Conservation (phyloP, 192 early-diverging fungal genomes). For the Geranomyces variabilis region DNA sequence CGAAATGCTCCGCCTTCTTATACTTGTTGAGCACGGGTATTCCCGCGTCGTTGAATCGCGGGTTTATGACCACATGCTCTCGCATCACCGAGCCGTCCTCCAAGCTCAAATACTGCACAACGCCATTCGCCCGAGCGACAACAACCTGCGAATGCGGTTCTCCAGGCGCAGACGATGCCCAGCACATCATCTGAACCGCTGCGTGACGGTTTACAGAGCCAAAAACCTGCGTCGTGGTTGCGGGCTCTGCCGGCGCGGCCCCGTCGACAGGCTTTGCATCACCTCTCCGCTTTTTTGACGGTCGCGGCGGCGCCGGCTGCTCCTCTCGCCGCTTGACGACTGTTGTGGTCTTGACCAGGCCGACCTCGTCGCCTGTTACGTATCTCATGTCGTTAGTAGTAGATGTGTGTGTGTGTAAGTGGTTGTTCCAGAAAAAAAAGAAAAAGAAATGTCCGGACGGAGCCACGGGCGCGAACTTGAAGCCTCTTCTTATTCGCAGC, state of each 20-base stretch:
- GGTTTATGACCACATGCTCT: slow-evolving; percentile 34
- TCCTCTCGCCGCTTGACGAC: not conserved
- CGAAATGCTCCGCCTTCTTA: slow-evolving; percentile 47
- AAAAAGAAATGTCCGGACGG: too few relatives aligned
- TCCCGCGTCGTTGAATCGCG: slow-evolving; percentile 19
- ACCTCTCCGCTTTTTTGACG: slow-evolving; percentile 14
- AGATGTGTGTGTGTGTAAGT: too few relatives aligned
- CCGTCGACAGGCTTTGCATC: not conserved
- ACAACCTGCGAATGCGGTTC: slow-evolving; percentile 18
- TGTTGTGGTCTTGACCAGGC: slow-evolving; percentile 20
- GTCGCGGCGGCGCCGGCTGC: not conserved
- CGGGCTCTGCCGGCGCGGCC: slow-evolving; percentile 1
- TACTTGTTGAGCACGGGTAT: slow-evolving; percentile 43
- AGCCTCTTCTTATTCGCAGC: too few relatives aligned
- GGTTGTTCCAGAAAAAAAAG: too few relatives aligned
- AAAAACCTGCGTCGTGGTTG: not conserved
- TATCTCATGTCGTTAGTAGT: slow-evolving; percentile 12
- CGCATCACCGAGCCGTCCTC: slow-evolving; percentile 35
- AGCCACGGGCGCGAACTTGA: too few relatives aligned
- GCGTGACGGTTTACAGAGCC: slow-evolving; percentile 19
- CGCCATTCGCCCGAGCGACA: slow-evolving; percentile 39
- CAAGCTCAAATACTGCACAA: slow-evolving; percentile 31
- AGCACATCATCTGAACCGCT: slow-evolving; percentile 28
- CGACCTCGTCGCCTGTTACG: slow-evolving; percentile 41
- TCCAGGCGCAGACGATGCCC: not conserved